A percentile compares a stretch with the other conserved stretches of the same genome.
Evolutionary conservation across 495 filamentous ascomycete species (phyloP).

Genomic region (Annulohypoxylon stygium): DNA sequence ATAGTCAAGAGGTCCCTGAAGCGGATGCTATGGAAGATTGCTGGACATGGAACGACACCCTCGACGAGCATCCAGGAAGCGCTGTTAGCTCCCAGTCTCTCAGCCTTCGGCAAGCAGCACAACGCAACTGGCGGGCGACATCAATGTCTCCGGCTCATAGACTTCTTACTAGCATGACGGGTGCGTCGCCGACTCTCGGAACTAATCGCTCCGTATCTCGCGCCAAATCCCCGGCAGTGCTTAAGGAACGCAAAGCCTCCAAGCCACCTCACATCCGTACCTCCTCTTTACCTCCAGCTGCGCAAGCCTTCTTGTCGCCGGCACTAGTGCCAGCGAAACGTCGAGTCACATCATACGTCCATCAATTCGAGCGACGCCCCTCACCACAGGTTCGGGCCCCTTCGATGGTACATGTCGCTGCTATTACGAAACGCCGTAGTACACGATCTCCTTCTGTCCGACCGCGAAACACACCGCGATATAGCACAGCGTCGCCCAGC

Average conservation of each 20-base stretch:
- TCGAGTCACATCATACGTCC: slow-evolving; percentile 53
- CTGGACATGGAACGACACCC: slow-evolving; percentile 64
- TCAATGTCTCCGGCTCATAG: slow-evolving; percentile 55
- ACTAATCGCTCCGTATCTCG: slow-evolving; percentile 54
- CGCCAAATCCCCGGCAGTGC: slow-evolving; percentile 54
- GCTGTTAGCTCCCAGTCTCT: slow-evolving; percentile 50
- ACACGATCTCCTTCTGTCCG: slow-evolving; percentile 60
- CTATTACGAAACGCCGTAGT: slow-evolving; percentile 52
- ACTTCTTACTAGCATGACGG: slow-evolving; percentile 48
- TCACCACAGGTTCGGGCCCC: slow-evolving; percentile 53
- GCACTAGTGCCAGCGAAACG: slow-evolving; percentile 55
- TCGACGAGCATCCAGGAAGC: slow-evolving; percentile 62
- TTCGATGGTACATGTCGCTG: slow-evolving; percentile 30
- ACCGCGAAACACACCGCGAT: slow-evolving; percentile 62
- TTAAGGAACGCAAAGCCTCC: slow-evolving; percentile 57
- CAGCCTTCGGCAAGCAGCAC: slow-evolving; percentile 56
- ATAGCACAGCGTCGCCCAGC: slow-evolving; percentile 55
- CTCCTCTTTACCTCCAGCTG: slow-evolving; percentile 60
- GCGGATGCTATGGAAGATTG: slow-evolving; percentile 70
- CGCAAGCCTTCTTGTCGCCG: slow-evolving; percentile 45
- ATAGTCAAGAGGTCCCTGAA: slow-evolving; percentile 63
- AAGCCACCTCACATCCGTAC: slow-evolving; percentile 60
- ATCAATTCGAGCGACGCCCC: slow-evolving; percentile 53
- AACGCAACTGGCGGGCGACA: slow-evolving; percentile 51
- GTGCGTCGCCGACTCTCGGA: slow-evolving; percentile 34